These are phyloP conservation scores for Cicer judaicum DNA, from an alignment of 306 rosid species.

Conservation along the genomic window DNA sequence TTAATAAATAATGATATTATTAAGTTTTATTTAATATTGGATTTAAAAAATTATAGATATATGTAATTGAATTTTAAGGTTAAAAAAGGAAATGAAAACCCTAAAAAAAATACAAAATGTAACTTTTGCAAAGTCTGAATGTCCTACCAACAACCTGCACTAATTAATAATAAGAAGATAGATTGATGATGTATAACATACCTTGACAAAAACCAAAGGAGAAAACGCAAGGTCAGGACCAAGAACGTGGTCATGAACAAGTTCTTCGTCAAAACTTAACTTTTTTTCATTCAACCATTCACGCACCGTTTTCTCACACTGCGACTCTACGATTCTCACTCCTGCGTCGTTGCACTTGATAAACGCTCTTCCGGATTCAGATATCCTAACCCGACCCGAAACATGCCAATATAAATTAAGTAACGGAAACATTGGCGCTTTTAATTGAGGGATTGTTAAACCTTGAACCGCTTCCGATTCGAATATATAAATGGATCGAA, in stretches of 20 bases:
- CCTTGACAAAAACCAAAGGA: conserved; percentile 80
- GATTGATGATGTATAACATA: conserved; percentile 5
- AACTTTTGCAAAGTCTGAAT: too few relatives aligned
- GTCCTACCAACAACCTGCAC: too few relatives aligned
- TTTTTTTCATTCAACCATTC: conserved; percentile 58
- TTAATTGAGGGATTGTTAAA: conserved; percentile 54
- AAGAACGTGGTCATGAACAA: conserved; percentile 58
- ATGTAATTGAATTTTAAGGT: too few relatives aligned
- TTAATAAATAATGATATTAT: too few relatives aligned
- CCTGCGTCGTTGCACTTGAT: conserved; percentile 84
- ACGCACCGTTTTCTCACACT: conserved; percentile 47
- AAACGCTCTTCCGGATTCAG: conserved; percentile 55
- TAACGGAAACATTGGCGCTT: conserved; percentile 63
- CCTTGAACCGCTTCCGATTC: conserved; percentile 54
- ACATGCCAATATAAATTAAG: conserved; percentile 52
- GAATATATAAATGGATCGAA: conserved; percentile 69
- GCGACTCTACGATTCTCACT: conserved; percentile 68
- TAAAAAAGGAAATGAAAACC: too few relatives aligned
- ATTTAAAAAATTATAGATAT: too few relatives aligned
- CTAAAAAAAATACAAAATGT: too few relatives aligned
- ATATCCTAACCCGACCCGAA: conserved; percentile 66
- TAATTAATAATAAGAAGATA: too few relatives aligned
- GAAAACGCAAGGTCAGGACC: conserved; percentile 83
- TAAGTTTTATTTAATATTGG: too few relatives aligned
- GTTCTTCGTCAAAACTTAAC: conserved; percentile 29